A percentile compares a stretch with the other conserved stretches of the same genome.
Conservation (phyloP, 2,329 filamentous ascomycete genomes). For the Remersonia thermophila region DNA sequence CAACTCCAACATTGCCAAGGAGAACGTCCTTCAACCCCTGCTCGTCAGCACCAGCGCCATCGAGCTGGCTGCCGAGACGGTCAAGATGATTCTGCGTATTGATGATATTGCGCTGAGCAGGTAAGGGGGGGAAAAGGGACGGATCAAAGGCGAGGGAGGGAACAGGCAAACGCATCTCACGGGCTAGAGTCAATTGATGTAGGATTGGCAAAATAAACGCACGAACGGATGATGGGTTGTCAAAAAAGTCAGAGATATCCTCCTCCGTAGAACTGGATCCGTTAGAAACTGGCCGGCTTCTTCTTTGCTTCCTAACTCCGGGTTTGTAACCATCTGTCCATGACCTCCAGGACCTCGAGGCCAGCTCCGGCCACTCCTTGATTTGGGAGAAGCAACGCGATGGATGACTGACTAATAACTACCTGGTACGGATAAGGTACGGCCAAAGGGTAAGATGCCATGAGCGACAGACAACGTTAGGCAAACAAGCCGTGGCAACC, state of each 20-base stretch:
- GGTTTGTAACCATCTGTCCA: too few relatives aligned
- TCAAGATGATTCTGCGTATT: conserved; percentile 78
- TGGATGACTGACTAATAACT: too few relatives aligned
- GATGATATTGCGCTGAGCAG: conserved; percentile 54
- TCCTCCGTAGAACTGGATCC: background rate
- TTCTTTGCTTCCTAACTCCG: too few relatives aligned
- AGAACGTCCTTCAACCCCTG: conserved; percentile 92
- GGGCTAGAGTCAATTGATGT: too few relatives aligned
- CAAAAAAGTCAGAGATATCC: background rate
- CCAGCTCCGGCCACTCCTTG: too few relatives aligned
- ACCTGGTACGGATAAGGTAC: too few relatives aligned
- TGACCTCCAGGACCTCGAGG: too few relatives aligned
- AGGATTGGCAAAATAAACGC: conserved; percentile 1
- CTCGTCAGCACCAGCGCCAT: conserved; percentile 96
- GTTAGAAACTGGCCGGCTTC: background rate
- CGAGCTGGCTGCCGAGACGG: conserved; percentile 92
- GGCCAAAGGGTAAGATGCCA: too few relatives aligned
- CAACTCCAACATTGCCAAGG: conserved; percentile 90
- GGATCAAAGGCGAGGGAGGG: background rate
- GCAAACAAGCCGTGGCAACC: too few relatives aligned
- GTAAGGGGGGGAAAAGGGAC: conserved; percentile 24
- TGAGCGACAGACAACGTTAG: too few relatives aligned
- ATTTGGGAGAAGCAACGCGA: too few relatives aligned
- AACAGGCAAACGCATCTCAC: background rate
- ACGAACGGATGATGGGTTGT: conserved; percentile 4